These are phyloP conservation scores for Isatis lusitanica DNA, from an alignment of 441 rosid species.

Conservation along the genomic window DNA sequence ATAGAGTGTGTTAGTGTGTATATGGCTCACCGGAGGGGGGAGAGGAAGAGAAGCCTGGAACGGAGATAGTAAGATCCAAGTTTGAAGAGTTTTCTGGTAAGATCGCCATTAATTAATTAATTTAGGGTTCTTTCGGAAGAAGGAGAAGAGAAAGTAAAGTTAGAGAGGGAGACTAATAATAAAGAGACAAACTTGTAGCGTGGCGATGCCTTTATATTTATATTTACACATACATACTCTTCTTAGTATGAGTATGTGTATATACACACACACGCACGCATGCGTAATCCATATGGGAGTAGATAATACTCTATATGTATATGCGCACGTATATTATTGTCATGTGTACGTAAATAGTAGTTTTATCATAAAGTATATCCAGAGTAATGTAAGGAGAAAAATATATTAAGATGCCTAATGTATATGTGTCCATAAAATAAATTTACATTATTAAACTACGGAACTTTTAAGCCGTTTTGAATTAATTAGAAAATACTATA, in stretches of 20 bases:
- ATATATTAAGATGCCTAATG: not conserved
- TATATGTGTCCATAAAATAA: not conserved
- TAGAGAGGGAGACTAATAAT: constrained; percentile 22
- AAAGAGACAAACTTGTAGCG: constrained; percentile 41
- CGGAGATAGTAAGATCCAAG: constrained; percentile 83
- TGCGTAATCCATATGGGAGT: constrained; percentile 31
- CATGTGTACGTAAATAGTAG: constrained; percentile 24
- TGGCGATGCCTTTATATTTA: constrained; percentile 36
- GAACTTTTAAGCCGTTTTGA: not conserved
- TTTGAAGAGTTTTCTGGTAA: constrained; percentile 56
- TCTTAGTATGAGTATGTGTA: not conserved
- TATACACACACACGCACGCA: constrained; percentile 27
- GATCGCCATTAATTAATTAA: constrained; percentile 48
- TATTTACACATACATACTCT: constrained; percentile 3
- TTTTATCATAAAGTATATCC: constrained; percentile 6
- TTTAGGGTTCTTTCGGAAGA: constrained; percentile 20
- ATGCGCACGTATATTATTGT: constrained; percentile 29
- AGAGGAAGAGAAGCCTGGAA: constrained; percentile 76
- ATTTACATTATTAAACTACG: not conserved
- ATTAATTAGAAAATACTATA: not conserved
- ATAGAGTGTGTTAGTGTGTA: not conserved
- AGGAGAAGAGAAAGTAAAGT: constrained; percentile 45
- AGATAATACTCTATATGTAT: not conserved
- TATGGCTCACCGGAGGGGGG: constrained; percentile 51
- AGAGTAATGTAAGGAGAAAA: not conserved